These are phyloP conservation scores for Phytophthora ramorum DNA, from an alignment of 352 stramenopile genomes.

Conservation along the genomic window DNA sequence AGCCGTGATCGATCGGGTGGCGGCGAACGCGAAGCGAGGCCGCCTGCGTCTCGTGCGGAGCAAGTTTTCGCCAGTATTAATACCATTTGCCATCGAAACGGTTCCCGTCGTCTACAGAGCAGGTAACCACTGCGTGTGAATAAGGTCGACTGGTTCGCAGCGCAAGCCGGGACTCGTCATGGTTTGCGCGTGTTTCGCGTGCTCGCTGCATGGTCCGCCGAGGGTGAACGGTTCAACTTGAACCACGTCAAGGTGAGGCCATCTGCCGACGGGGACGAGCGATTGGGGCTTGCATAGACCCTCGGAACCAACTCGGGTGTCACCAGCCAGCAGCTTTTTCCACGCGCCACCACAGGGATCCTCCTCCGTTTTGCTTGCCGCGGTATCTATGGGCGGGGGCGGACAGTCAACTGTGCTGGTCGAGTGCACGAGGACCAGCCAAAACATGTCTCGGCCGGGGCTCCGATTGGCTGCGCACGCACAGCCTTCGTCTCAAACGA, in stretches of 20 bases:
- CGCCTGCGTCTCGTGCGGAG: too few species aligned
- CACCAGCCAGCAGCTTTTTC: conserved; percentile 30
- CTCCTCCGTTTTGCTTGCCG: background rate
- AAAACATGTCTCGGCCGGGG: conserved; percentile 21
- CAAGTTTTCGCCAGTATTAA: background rate
- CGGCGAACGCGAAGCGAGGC: too few species aligned
- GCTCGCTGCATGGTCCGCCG: conserved; percentile 11
- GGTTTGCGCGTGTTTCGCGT: conserved; percentile 9
- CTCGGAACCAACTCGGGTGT: conserved; percentile 12
- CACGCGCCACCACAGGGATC: background rate
- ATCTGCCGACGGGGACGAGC: conserved; percentile 17
- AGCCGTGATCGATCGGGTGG: too few species aligned
- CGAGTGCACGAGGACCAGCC: conserved; percentile 8
- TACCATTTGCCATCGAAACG: background rate
- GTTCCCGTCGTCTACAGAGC: background rate
- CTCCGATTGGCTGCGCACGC: conserved; percentile 11
- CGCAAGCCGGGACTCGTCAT: background rate
- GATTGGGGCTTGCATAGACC: conserved; percentile 28
- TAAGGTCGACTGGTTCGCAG: conserved; percentile 11
- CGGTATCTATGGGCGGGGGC: conserved; percentile 11
- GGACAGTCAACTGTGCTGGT: conserved; percentile 17
- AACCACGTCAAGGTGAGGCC: conserved; percentile 19
- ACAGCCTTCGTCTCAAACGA: conserved; percentile 10
- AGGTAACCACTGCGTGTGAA: conserved; percentile 14
- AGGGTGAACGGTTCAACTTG: conserved; percentile 23